Evolutionary conservation across 2,329 filamentous ascomycete genomes (phyloP), one percentile per base, ranked within the genome.

Genomic region (Neonectria hederae): DNA sequence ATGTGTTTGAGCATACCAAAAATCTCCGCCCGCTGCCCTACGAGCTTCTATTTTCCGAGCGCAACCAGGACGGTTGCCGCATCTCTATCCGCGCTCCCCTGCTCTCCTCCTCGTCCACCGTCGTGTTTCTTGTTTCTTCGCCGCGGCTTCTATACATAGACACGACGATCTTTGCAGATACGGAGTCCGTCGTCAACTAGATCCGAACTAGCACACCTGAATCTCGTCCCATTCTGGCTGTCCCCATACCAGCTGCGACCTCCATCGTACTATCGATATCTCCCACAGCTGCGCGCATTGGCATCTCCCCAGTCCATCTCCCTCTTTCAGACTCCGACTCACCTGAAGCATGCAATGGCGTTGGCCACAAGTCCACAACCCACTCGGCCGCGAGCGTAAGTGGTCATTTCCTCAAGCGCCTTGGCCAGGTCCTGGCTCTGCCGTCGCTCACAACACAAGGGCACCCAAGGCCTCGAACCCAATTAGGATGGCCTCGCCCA

Each of bases 321-420:
- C 45, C 21, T 30, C 22, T 19, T 53, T n/a, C 28, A 42, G 28
- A 17, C 51, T 43, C 45, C 46, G 65, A 56, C 54, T 65, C 71
- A 73, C 71, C 71, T 73, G 71, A 73, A 71, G 71, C 71, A 70
- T 54, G 65, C 64, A 63, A 22, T 45, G 21, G 19, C 26, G 40
- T 42, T 40, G 22, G 19, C 43, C 22, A 17, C 46, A 54, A 59
- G 22, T n/a, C 43, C 22, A 17, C 46, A 54, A 54, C 49, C 54
- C 61, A 63, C 54, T 32, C 43, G 11, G 51, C 49, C 35, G 45
- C 35, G 40, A 55, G 60, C 26, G 40, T 13, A 28, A 63, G 58
- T 42, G 42, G n/a, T 30, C 60, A 51, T 55, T 62, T 63, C 42
- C 45, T 42, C 53, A 52, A 55, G 62, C 65, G 64, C 63, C 63